Conservation (phyloP, 1,284 basidiomycete species). For the Pseudomicrostroma phylloplanum region DNA sequence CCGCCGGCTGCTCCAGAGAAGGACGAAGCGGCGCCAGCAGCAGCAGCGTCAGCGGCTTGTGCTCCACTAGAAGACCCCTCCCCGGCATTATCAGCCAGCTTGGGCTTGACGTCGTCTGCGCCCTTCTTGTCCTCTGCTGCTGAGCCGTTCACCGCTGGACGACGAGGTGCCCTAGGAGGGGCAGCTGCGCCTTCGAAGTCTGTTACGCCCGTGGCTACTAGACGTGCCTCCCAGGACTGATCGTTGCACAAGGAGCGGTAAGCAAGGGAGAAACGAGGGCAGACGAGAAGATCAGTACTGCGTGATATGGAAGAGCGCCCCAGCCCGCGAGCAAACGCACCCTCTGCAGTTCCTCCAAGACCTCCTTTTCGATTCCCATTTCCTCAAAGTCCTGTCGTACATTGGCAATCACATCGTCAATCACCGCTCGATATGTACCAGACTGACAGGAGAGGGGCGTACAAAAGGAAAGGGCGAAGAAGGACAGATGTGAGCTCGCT, state of each 20-base stretch:
- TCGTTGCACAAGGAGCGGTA: slow-evolving; percentile 10
- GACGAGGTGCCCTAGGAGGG: slow-evolving; percentile 49
- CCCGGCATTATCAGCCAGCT: not conserved
- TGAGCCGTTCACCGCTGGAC: not conserved
- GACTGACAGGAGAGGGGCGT: slow-evolving; percentile 59
- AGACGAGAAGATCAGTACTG: slow-evolving; percentile 8
- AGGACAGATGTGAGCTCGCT: too few species aligned
- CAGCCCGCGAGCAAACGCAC: slow-evolving; percentile 62
- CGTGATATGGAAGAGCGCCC: too few species aligned
- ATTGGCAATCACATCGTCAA: slow-evolving; percentile 85
- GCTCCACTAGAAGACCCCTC: not conserved
- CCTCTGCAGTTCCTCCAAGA: slow-evolving; percentile 77
- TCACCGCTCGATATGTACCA: slow-evolving; percentile 80
- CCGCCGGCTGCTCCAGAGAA: slow-evolving; percentile 10
- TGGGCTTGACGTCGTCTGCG: slow-evolving; percentile 10
- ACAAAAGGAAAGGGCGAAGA: too few species aligned
- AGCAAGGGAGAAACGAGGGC: slow-evolving; percentile 9
- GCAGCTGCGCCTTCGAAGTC: slow-evolving; percentile 69
- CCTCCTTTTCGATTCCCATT: slow-evolving; percentile 86
- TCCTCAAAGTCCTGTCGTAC: slow-evolving; percentile 95
- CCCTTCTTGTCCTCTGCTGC: slow-evolving; percentile 20
- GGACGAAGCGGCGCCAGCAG: not conserved
- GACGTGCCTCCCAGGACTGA: slow-evolving; percentile 90
- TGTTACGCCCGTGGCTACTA: slow-evolving; percentile 83
- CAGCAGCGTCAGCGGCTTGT: not conserved